These are phyloP conservation scores for Warburgia ugandensis DNA, from an alignment of 164 flowering plant genomes.

Conservation along the genomic window DNA sequence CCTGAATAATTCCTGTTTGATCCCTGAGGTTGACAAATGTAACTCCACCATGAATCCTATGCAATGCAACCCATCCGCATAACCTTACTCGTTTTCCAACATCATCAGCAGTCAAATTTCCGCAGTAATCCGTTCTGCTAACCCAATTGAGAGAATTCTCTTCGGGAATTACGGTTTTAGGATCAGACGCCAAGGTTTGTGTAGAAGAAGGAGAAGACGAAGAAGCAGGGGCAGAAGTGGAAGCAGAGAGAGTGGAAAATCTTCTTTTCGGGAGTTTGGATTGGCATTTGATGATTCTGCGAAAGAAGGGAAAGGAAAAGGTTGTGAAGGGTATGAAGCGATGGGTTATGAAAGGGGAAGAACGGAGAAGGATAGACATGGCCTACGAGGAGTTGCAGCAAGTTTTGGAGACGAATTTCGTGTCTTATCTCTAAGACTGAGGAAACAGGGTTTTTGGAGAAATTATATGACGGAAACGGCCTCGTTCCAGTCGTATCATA, in stretches of 20 bases:
- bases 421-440: no score
- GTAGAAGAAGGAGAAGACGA: conserved; percentile 19
- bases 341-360: conserved; percentile 18
- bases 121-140: conserved; percentile 52
- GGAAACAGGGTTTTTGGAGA: no score
- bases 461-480: no score
- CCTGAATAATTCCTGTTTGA: conserved; percentile 89
- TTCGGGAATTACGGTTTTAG: conserved; percentile 10
- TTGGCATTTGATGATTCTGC: conserved; percentile 10
- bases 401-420: no score
- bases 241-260: conserved; percentile 11
- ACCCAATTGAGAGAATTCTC: conserved; percentile 62
- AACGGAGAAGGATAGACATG: conserved; percentile 7
- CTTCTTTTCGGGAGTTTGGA: conserved; percentile 7
- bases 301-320: conserved; percentile 9
- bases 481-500: no score
- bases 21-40: conserved; percentile 87
- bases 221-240: conserved; percentile 1
- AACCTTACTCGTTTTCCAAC: conserved; percentile 72
- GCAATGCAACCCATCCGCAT: conserved; percentile 97
- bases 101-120: conserved; percentile 47
- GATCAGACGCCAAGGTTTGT: conserved; percentile 17
- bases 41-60: conserved; percentile 83
- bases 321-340: conserved; percentile 17
- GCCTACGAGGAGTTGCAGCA: background rate